Evolutionary conservation across 768 basidiomycete species (phyloP).

Genomic region (Amanita phalloides): DNA sequence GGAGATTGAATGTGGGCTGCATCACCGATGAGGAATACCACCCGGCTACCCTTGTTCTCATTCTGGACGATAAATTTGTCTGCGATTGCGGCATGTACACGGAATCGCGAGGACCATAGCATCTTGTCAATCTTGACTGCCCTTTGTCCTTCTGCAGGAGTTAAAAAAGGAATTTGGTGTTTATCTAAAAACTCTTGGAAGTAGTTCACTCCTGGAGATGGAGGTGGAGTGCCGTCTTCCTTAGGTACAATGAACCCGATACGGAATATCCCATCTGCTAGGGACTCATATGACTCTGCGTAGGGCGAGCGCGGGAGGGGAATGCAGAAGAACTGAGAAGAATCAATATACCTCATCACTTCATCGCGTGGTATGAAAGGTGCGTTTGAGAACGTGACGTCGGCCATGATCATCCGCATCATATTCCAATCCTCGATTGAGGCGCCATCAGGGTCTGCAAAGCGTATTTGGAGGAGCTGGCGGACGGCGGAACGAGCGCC

Average conservation of each 20-base stretch:
- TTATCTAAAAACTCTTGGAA: constrained; percentile 32
- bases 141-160: constrained; percentile 21
- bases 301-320: constrained; percentile 20
- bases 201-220: constrained; percentile 26
- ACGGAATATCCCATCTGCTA: constrained; percentile 21
- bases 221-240: constrained; percentile 22
- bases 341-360: constrained; percentile 14
- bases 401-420: constrained; percentile 34
- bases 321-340: constrained; percentile 20
- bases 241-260: constrained; percentile 28
- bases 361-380: constrained; percentile 12
- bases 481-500: constrained; percentile 38
- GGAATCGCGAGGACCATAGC: constrained; percentile 36
- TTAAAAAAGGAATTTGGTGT: constrained; percentile 22
- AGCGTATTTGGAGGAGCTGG: constrained; percentile 26
- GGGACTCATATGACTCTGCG: constrained; percentile 8
- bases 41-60: background rate
- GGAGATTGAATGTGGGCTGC: constrained; percentile 46
- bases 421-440: constrained; percentile 17
- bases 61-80: constrained; percentile 22
- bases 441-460: constrained; percentile 29
- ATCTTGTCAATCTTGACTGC: constrained; percentile 23
- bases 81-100: constrained; percentile 32
- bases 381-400: constrained; percentile 25
- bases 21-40: constrained; percentile 12